These are phyloP conservation scores for Camellia japonica DNA, from an alignment of 148 eudicot genomes.

Conservation along the genomic window DNA sequence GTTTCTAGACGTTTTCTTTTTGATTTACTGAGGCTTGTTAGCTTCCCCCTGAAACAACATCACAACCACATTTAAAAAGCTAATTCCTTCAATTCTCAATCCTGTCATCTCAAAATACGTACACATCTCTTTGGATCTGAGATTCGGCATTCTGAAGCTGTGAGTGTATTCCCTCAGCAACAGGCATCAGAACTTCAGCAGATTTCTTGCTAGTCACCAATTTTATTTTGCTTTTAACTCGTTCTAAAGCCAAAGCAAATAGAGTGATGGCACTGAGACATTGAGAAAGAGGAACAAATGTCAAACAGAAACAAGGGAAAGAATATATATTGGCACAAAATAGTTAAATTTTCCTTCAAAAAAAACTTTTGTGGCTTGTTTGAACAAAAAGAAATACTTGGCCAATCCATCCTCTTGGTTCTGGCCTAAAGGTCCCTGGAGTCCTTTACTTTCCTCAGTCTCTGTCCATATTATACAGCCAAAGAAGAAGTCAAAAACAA, in stretches of 20 bases:
- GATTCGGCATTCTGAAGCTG: conserved; percentile 69
- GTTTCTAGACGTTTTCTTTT: conserved; percentile 70
- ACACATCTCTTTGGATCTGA: conserved; percentile 75
- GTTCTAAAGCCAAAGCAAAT: conserved; percentile 60
- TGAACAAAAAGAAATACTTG: conserved; percentile 42
- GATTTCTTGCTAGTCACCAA: conserved; percentile 59
- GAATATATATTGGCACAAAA: neutral
- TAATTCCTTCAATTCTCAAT: neutral
- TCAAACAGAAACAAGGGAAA: neutral
- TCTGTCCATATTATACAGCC: conserved; percentile 35
- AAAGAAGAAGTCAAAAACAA: conserved; percentile 11
- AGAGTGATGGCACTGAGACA: conserved; percentile 60
- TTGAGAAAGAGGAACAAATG: conserved; percentile 21
- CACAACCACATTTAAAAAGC: conserved; percentile 20
- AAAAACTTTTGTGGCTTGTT: conserved; percentile 2
- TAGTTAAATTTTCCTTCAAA: neutral
- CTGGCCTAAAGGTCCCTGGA: conserved; percentile 33
- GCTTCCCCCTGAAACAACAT: conserved; percentile 63
- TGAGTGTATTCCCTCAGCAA: conserved; percentile 58
- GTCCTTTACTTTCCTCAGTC: conserved; percentile 28
- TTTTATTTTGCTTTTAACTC: conserved; percentile 65
- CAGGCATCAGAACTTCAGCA: conserved; percentile 65
- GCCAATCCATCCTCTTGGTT: conserved; percentile 54
- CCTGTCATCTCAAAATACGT: conserved; percentile 29
- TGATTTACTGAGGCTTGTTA: conserved; percentile 43